Evolutionary conservation across 306 rosid genomes (phyloP), one percentile per base, ranked within the genome.

Genomic region (Cicer arietinum): DNA sequence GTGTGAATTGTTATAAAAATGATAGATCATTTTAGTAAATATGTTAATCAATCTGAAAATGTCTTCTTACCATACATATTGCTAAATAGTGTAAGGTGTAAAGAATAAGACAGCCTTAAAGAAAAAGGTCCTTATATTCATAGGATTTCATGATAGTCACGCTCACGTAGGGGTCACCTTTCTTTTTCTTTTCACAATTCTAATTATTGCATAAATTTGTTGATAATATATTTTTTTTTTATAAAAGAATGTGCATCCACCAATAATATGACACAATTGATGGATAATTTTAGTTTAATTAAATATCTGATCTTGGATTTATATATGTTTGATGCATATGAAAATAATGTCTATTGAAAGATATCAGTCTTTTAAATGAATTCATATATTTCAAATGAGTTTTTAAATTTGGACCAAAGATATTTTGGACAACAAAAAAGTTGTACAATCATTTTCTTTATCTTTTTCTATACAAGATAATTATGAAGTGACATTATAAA

Each of bases 171-270:
- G 48, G 41, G 9, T 8, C 12, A 11, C 41, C 7, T 78, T 61
- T 25, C 18, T 47, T 68, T 72, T 65, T 39, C 46, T 60, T 61
- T 20, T 69, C 30, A 69, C 62, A 25, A 51, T 75, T 75, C 44
- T 22, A 25, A 50, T 51, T 68, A 14, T 11, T 46, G 9, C 9
- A 48, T 46, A 47, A 59, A 18, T 48, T 43, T 9, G 8, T 56
- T 52, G 40, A 39, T 56, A 11, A 73, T 79, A 35, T 43, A 66
- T 59, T 13, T 39, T n/a, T 20, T 22, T 22, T 22, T 22, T 22
- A 4, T 10, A 37, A 73, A 57, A 57, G 64, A 39, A 30, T 67
- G 67, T 6, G 7, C 13, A 13, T 76, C 45, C 35, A 30, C 35
- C 35, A 2, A 30, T 30, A 30, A 4, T 30, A 4, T 30, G 37